Conservation (phyloP, 371 early-diverging fungal species). For the Syncephalastrum monosporum region DNA sequence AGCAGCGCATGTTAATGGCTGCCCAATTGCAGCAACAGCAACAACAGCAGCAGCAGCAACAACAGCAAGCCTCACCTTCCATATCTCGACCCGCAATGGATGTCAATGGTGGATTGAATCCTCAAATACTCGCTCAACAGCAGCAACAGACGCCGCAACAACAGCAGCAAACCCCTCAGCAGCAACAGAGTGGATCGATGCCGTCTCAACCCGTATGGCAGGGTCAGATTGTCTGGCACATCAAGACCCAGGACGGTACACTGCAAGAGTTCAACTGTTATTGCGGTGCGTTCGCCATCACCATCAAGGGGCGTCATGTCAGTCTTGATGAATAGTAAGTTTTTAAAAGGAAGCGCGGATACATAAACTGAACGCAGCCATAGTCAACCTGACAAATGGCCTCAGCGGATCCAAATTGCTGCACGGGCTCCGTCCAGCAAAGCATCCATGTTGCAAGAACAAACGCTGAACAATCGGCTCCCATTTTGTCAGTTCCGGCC, state of each 20-base stretch:
- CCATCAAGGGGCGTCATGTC: conserved; percentile 33
- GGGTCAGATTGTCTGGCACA: conserved; percentile 60
- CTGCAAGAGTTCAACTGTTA: conserved; percentile 46
- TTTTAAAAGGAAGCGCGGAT: background rate
- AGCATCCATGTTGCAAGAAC: conserved; percentile 33
- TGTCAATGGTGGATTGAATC: background rate
- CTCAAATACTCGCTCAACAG: conserved; percentile 9
- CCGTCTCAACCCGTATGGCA: conserved; percentile 53
- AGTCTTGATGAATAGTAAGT: conserved; percentile 58
- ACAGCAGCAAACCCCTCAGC: conserved; percentile 30
- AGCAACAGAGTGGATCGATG: conserved; percentile 21
- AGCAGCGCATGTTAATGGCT: conserved; percentile 17
- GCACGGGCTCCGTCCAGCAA: conserved; percentile 44
- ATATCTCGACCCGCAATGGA: background rate
- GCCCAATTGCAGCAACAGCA: conserved; percentile 15
- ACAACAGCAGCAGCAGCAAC: conserved; percentile 9
- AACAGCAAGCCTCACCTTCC: conserved; percentile 7
- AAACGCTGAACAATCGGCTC: conserved; percentile 45
- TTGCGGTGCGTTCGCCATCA: conserved; percentile 51
- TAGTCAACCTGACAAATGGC: conserved; percentile 51
- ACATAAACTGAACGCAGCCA: background rate
- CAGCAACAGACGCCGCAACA: conserved; percentile 23
- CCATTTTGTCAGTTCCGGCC: conserved; percentile 58
- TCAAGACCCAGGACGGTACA: conserved; percentile 36
- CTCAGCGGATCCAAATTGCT: conserved; percentile 48